Conservation (phyloP, 2,329 filamentous ascomycete genomes). For the Aureobasidium sp. region DNA sequence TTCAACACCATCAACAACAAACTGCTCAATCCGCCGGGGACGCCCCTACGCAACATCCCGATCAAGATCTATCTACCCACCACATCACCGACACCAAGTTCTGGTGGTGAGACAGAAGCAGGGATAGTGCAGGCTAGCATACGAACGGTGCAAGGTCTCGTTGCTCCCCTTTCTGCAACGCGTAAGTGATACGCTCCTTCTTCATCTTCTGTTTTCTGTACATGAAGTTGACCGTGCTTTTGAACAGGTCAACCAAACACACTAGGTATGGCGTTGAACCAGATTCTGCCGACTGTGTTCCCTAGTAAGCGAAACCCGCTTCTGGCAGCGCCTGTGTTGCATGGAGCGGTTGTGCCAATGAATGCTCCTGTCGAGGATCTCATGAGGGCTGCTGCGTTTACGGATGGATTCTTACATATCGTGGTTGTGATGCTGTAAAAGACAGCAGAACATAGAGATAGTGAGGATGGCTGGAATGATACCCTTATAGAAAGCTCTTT, state of each 20-base stretch:
- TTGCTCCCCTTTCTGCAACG: constrained; percentile 44
- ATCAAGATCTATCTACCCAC: constrained; percentile 74
- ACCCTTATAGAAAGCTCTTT: not conserved
- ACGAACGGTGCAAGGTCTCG: constrained; percentile 59
- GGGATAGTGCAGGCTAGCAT: constrained; percentile 29
- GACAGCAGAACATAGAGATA: too few species aligned
- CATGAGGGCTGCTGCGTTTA: constrained; percentile 73
- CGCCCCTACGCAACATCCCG: constrained; percentile 72
- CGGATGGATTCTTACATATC: constrained; percentile 85
- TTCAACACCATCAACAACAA: constrained; percentile 69
- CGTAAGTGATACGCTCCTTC: constrained; percentile 18
- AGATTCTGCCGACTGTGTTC: constrained; percentile 70
- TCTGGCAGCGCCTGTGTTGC: constrained; percentile 73
- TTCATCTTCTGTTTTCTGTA: too few species aligned
- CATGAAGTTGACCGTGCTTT: not conserved
- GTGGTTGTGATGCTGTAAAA: constrained; percentile 63
- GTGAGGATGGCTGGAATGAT: not conserved
- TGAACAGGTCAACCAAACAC: constrained; percentile 49
- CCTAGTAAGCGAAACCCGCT: constrained; percentile 78
- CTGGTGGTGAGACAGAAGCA: constrained; percentile 23
- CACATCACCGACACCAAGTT: constrained; percentile 29
- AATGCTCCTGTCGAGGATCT: constrained; percentile 71
- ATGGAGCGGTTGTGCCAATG: constrained; percentile 79
- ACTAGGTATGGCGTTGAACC: constrained; percentile 68
- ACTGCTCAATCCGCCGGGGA: constrained; percentile 63